Percentiles rank a stretch among this genome's conserved stretches.
These are phyloP conservation scores for Daldinia decipiens DNA, from an alignment of 495 filamentous ascomycete species.

Conservation along the genomic window DNA sequence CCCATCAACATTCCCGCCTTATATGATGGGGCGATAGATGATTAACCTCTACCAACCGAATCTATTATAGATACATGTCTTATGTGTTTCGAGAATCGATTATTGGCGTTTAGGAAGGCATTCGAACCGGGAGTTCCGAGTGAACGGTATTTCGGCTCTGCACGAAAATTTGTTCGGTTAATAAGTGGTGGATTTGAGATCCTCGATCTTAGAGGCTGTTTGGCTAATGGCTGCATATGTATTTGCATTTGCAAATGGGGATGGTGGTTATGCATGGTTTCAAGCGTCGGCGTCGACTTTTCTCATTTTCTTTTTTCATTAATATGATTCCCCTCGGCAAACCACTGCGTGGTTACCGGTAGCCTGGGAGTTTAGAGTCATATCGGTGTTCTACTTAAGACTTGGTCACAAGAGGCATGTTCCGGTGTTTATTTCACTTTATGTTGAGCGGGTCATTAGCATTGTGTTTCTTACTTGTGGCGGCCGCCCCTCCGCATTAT, in stretches of 20 bases:
- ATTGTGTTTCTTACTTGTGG: constrained; percentile 40
- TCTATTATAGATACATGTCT: constrained; percentile 27
- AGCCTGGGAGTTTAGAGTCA: constrained; percentile 46
- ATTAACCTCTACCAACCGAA: constrained; percentile 14
- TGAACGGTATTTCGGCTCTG: constrained; percentile 16
- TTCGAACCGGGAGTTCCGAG: constrained; percentile 29
- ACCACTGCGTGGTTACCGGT: constrained; percentile 40
- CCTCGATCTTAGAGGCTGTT: constrained; percentile 34
- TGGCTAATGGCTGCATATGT: constrained; percentile 50
- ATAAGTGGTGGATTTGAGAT: constrained; percentile 30
- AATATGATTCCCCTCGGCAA: constrained; percentile 41
- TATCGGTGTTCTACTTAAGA: constrained; percentile 44
- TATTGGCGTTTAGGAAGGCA: constrained; percentile 42
- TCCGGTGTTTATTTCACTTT: constrained; percentile 39
- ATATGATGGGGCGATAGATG: constrained; percentile 45
- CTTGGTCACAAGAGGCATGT: constrained; percentile 45
- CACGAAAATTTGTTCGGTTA: constrained; percentile 16
- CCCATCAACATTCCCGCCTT: constrained; percentile 33
- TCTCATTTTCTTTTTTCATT: constrained; percentile 38
- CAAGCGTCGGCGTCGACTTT: constrained; percentile 48
- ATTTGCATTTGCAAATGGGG: constrained; percentile 47
- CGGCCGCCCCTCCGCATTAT: background rate
- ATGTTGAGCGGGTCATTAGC: constrained; percentile 40
- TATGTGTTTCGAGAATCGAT: constrained; percentile 30
- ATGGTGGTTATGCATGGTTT: constrained; percentile 46